These are phyloP conservation scores for Stephanodiscus triporus DNA, from an alignment of 108 stramenopile species.

Conservation along the genomic window DNA sequence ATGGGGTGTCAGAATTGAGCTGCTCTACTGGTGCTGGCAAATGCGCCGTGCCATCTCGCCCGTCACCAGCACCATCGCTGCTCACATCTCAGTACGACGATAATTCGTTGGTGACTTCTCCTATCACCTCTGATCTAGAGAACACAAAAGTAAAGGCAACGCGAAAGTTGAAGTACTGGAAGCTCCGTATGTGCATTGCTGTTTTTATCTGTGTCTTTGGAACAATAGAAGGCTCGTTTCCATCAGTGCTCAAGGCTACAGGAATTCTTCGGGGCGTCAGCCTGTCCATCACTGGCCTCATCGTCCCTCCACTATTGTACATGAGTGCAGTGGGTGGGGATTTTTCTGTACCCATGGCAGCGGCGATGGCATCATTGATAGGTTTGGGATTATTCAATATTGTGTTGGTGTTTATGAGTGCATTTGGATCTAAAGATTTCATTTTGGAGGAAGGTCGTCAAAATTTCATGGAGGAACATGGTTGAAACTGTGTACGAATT, in stretches of 20 bases:
- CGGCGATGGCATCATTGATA: conserved; percentile 45
- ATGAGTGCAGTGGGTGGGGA: conserved; percentile 53
- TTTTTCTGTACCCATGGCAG: conserved; percentile 43
- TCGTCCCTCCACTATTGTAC: conserved; percentile 53
- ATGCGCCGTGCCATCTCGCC: background rate
- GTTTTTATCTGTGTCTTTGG: conserved; percentile 45
- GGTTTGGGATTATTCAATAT: conserved; percentile 52
- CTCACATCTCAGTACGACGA: background rate
- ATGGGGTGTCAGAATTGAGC: conserved; percentile 2
- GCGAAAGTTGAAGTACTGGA: conserved; percentile 48
- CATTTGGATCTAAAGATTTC: conserved; percentile 47
- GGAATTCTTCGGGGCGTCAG: conserved; percentile 48
- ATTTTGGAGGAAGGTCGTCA: conserved; percentile 46
- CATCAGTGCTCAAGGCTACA: conserved; percentile 34
- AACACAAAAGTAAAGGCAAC: conserved; percentile 21
- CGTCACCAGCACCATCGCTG: background rate
- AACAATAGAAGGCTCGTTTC: conserved; percentile 47
- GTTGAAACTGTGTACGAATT: background rate
- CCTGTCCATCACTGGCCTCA: conserved; percentile 47
- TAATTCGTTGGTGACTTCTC: background rate
- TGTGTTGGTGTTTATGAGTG: conserved; percentile 49
- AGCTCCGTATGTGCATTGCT: conserved; percentile 53
- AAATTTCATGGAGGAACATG: conserved; percentile 10
- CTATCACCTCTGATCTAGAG: background rate
- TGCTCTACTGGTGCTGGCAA: background rate